These are phyloP conservation scores for Cercospora sesami DNA, from an alignment of 2,329 filamentous ascomycete genomes.

Conservation along the genomic window DNA sequence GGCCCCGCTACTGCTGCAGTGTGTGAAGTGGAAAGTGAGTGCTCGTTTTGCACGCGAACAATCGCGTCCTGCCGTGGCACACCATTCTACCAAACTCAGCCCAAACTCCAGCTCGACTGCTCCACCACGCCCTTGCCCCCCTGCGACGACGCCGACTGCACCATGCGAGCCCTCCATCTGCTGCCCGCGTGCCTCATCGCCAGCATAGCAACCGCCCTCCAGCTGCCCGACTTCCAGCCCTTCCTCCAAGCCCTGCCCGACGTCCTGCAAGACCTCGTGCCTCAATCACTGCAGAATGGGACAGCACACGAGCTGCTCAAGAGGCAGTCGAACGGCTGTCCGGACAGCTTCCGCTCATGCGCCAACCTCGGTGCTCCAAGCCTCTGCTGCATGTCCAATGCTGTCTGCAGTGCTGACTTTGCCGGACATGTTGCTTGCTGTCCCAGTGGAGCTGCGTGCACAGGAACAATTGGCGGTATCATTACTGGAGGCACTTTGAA, in stretches of 20 bases:
- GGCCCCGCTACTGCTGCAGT: not conserved
- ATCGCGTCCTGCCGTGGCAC: not conserved
- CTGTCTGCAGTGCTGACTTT: slow-evolving; percentile 57
- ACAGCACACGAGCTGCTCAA: slow-evolving; percentile 36
- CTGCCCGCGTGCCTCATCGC: slow-evolving; percentile 22
- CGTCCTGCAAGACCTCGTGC: slow-evolving; percentile 28
- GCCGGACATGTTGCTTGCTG: slow-evolving; percentile 63
- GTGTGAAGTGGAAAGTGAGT: not conserved
- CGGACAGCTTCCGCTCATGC: slow-evolving; percentile 55
- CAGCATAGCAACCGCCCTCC: slow-evolving; percentile 28
- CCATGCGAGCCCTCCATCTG: slow-evolving; percentile 26
- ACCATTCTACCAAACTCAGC: not conserved
- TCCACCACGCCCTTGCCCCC: not conserved
- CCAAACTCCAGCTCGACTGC: not conserved
- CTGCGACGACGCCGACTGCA: not conserved
- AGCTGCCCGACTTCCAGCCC: slow-evolving; percentile 33
- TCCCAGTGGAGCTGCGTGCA: slow-evolving; percentile 58
- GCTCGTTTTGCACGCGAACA: not conserved
- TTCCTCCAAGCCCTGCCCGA: slow-evolving; percentile 36
- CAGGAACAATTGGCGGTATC: slow-evolving; percentile 51
- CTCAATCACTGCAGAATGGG: slow-evolving; percentile 23
- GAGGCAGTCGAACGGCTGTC: slow-evolving; percentile 48
- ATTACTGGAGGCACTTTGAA: slow-evolving; percentile 39
- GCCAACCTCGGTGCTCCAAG: slow-evolving; percentile 52
- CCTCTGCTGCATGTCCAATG: slow-evolving; percentile 57